Conservation (phyloP, 2,329 filamentous ascomycete species). For the Hypoxylon sp. region DNA sequence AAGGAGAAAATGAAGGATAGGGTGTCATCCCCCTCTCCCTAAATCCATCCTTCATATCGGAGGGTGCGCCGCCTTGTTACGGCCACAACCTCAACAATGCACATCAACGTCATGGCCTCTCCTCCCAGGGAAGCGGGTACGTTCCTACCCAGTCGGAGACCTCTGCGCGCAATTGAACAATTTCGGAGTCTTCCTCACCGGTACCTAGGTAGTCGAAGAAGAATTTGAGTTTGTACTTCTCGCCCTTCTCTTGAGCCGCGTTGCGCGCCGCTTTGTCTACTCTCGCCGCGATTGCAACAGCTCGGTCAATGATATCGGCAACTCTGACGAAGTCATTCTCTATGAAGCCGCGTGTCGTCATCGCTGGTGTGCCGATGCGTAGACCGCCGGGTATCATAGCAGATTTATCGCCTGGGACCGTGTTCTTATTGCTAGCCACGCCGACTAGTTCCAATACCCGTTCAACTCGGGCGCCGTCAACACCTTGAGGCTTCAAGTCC, state of each 20-base stretch:
- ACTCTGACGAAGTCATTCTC: slow-evolving; percentile 90
- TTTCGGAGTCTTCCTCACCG: slow-evolving; percentile 77
- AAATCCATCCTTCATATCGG: slow-evolving; percentile 4
- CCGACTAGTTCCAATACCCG: slow-evolving; percentile 91
- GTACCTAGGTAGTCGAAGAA: slow-evolving; percentile 79
- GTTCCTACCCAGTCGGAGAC: slow-evolving; percentile 85
- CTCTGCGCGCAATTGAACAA: slow-evolving; percentile 79
- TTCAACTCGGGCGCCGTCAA: slow-evolving; percentile 93
- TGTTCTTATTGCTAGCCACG: slow-evolving; percentile 99
- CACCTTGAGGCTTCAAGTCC: slow-evolving; percentile 88
- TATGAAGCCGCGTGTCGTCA: slow-evolving; percentile 95
- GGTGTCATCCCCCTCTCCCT: slow-evolving; percentile 20
- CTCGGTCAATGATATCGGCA: slow-evolving; percentile 87
- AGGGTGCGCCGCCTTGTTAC: slow-evolving; percentile 10
- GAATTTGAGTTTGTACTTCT: slow-evolving; percentile 77
- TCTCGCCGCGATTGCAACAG: slow-evolving; percentile 82
- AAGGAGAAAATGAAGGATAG: slow-evolving; percentile 8
- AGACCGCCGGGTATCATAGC: slow-evolving; percentile 94
- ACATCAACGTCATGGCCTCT: slow-evolving; percentile 50
- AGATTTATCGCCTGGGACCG: slow-evolving; percentile 93
- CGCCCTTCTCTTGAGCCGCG: slow-evolving; percentile 75
- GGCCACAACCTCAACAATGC: slow-evolving; percentile 27
- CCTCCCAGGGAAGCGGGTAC: slow-evolving; percentile 79
- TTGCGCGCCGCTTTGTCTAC: slow-evolving; percentile 81
- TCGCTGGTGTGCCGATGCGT: slow-evolving; percentile 94